Evolutionary conservation across 1,139 yeast genomes (phyloP).

Genomic region (Scheffersomyces titani): DNA sequence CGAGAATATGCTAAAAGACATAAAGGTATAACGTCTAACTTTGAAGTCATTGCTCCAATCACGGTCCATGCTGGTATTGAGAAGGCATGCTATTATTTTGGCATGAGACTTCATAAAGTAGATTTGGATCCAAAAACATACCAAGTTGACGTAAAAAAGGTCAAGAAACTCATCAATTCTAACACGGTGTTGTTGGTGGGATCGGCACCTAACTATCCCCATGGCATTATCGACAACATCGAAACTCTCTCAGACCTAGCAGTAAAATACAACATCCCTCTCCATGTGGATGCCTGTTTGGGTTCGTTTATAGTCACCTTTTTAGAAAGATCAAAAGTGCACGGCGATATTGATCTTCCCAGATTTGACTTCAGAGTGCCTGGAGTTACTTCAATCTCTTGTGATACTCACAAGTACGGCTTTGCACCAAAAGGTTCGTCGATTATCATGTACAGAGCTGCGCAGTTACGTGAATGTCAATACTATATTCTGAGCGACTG

Average conservation of each 20-base stretch:
- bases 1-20: constrained; percentile 60
- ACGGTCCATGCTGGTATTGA: constrained; percentile 96
- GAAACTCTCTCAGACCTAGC: constrained; percentile 72
- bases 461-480: constrained; percentile 71
- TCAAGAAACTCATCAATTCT: constrained; percentile 62
- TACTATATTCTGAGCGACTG: constrained; percentile 83
- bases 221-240: constrained; percentile 92
- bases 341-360: constrained; percentile 47
- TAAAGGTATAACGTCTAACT: constrained; percentile 59
- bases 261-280: constrained; percentile 61
- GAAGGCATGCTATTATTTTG: constrained; percentile 90
- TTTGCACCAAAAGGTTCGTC: constrained; percentile 98
- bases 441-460: constrained; percentile 79
- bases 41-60: constrained; percentile 87
- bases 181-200: constrained; percentile 87
- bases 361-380: constrained; percentile 82
- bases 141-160: constrained; percentile 66
- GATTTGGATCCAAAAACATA: constrained; percentile 69
- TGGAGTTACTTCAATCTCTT: constrained; percentile 96
- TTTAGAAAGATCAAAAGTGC: constrained; percentile 65
- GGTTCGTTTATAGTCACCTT: constrained; percentile 91
- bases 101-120: constrained; percentile 80
- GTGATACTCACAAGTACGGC: constrained; percentile 97
- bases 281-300: constrained; percentile 94
- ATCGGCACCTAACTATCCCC: constrained; percentile 96